Evolutionary conservation across 371 early-diverging fungal genomes (phyloP).

Genomic region (Mucor ambiguus): DNA sequence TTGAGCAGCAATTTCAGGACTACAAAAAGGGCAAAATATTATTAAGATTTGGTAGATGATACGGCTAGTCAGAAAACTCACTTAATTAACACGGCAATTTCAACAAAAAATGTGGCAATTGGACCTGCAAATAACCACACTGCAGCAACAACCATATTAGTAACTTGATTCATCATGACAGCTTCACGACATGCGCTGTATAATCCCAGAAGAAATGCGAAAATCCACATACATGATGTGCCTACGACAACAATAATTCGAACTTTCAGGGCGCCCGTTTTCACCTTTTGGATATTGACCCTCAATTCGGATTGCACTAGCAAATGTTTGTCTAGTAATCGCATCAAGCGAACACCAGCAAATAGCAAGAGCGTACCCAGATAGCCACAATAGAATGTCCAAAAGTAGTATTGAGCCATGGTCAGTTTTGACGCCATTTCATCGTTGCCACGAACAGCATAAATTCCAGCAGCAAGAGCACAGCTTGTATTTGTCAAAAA

Average conservation of each 20-base stretch:
- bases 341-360: constrained; percentile 31
- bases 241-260: constrained; percentile 19
- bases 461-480: constrained; percentile 6
- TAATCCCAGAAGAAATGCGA: constrained; percentile 27
- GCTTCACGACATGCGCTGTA: constrained; percentile 28
- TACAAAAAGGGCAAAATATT: background rate
- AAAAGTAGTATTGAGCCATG: constrained; percentile 2
- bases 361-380: constrained; percentile 25
- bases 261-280: constrained; percentile 34
- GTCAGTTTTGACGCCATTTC: constrained; percentile 1
- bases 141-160: constrained; percentile 27
- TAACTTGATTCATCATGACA: constrained; percentile 10
- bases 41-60: background rate
- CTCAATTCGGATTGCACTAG: constrained; percentile 24
- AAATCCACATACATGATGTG: constrained; percentile 27
- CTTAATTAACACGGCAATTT: constrained; percentile 35
- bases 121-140: constrained; percentile 34
- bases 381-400: constrained; percentile 12
- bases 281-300: constrained; percentile 27
- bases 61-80: constrained; percentile 8
- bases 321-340: constrained; percentile 27
- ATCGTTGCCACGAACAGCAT: constrained; percentile 1
- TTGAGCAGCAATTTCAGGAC: constrained; percentile 16
- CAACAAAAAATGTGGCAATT: constrained; percentile 33
- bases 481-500: constrained; percentile 13